These are phyloP conservation scores for Sistotremastrum suecicum DNA, from an alignment of 768 basidiomycete genomes.

Conservation along the genomic window DNA sequence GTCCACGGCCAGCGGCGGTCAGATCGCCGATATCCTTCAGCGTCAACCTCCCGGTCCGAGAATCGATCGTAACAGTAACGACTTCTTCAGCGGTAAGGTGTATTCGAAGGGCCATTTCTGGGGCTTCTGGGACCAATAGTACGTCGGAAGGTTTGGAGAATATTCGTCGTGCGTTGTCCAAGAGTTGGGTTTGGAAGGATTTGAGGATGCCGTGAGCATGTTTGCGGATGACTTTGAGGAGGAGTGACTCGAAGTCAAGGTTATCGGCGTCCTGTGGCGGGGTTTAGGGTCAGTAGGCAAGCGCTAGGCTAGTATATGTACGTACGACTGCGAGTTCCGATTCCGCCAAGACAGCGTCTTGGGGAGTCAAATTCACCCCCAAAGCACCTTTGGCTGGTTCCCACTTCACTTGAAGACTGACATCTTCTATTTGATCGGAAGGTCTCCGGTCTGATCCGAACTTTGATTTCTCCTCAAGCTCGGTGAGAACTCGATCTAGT, in stretches of 20 bases:
- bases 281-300: background rate
- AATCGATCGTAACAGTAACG: conserved; percentile 64
- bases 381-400: conserved; percentile 56
- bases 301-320: conserved; percentile 4
- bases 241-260: conserved; percentile 60
- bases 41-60: conserved; percentile 64
- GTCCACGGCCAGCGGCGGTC: conserved; percentile 56
- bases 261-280: conserved; percentile 42
- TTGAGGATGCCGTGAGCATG: conserved; percentile 54
- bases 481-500: conserved; percentile 38
- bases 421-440: conserved; percentile 64
- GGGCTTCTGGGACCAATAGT: conserved; percentile 41
- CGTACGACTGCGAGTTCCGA: conserved; percentile 44
- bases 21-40: conserved; percentile 74
- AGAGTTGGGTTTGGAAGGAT: conserved; percentile 40
- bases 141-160: conserved; percentile 55
- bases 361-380: conserved; percentile 39
- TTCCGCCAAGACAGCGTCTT: conserved; percentile 28
- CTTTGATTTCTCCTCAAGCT: conserved; percentile 51
- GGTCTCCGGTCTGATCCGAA: conserved; percentile 31
- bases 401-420: conserved; percentile 64
- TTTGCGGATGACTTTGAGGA: conserved; percentile 45
- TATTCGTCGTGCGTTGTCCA: conserved; percentile 30
- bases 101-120: conserved; percentile 37
- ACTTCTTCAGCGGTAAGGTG: conserved; percentile 66